Evolutionary conservation across 2,329 filamentous ascomycete species (phyloP).

Genomic region (Trichoderma gracile): DNA sequence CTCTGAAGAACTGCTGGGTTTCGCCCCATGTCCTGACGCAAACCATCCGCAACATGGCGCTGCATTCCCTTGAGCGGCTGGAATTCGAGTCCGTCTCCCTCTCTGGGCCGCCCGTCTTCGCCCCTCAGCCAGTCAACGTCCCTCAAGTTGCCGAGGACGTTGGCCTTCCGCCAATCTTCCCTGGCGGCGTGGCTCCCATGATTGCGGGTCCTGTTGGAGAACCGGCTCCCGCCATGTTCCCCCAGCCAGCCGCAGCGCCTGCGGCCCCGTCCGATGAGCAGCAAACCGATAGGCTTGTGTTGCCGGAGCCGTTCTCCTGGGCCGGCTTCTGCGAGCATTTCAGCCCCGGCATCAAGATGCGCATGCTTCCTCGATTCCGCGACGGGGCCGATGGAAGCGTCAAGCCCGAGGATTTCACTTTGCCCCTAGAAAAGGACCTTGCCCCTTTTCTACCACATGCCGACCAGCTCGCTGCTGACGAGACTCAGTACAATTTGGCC

Average conservation of each 20-base stretch:
- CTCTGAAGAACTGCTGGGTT: constrained; percentile 69
- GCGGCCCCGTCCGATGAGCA: neutral
- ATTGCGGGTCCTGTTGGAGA: neutral
- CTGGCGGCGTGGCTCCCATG: neutral
- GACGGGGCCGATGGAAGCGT: neutral
- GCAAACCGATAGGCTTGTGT: constrained; percentile 21
- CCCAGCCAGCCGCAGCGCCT: neutral
- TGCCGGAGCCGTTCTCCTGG: constrained; percentile 42
- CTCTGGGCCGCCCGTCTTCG: constrained; percentile 46
- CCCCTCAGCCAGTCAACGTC: constrained; percentile 28
- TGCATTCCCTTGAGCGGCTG: constrained; percentile 52
- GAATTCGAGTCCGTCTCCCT: constrained; percentile 66
- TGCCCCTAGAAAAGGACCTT: neutral
- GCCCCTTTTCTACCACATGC: constrained; percentile 12
- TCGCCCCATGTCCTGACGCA: constrained; percentile 58
- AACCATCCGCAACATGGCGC: constrained; percentile 52
- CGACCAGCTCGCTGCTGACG: constrained; percentile 32
- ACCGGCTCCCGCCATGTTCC: neutral
- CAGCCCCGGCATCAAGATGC: constrained; percentile 41
- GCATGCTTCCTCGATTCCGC: neutral
- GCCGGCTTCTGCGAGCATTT: constrained; percentile 46
- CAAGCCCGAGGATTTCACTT: neutral
- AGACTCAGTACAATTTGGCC: constrained; percentile 37
- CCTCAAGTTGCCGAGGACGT: constrained; percentile 21
- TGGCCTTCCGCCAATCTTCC: neutral